These are phyloP conservation scores for Chrysopogon serrulatus DNA, from an alignment of 176 grass and related monocot genomes.

Conservation along the genomic window DNA sequence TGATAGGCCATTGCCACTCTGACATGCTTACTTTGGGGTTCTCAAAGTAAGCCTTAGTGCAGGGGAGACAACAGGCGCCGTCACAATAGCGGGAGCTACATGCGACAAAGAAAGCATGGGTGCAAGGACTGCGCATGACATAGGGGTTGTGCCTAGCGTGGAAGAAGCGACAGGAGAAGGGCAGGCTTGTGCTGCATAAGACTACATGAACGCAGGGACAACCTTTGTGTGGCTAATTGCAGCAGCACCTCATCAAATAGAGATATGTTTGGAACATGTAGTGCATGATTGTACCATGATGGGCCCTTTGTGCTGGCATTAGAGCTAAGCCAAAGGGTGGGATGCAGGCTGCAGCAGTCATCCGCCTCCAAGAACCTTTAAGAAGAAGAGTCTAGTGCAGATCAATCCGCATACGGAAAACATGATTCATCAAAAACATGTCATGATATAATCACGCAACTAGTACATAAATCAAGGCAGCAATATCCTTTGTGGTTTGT, in stretches of 20 bases:
- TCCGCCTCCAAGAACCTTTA: background rate
- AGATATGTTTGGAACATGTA: background rate
- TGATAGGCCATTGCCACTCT: background rate
- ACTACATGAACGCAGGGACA: background rate
- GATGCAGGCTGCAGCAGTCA: background rate
- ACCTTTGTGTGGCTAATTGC: background rate
- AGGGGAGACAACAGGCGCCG: background rate
- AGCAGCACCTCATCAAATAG: background rate
- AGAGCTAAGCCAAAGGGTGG: background rate
- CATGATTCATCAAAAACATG: background rate
- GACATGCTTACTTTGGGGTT: background rate
- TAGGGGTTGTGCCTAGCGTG: background rate
- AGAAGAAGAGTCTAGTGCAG: background rate
- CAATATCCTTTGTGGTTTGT: background rate
- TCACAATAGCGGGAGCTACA: fast-evolving
- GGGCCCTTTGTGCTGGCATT: background rate
- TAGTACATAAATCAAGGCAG: background rate
- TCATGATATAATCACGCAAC: background rate
- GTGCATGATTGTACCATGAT: background rate
- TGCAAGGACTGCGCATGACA: background rate
- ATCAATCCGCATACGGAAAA: background rate
- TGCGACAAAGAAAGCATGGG: background rate
- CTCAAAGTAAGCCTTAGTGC: background rate
- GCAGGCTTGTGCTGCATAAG: background rate
- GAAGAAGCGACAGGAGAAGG: background rate